Evolutionary conservation across 2,329 filamentous ascomycete genomes (phyloP).

Genomic region (Fusarium agapanthi): DNA sequence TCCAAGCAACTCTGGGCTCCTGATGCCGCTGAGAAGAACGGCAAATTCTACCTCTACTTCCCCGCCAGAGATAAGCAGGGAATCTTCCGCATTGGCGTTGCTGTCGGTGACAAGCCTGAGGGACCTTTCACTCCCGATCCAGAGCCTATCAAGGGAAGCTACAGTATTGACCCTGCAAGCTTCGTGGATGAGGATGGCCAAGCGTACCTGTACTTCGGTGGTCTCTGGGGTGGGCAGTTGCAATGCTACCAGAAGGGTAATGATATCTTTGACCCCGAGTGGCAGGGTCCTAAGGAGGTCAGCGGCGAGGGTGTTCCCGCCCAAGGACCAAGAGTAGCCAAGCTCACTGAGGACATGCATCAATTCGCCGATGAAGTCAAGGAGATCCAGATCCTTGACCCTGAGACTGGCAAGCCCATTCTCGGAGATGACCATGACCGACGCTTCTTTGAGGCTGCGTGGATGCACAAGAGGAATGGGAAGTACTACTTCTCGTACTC

Average conservation of each 20-base stretch:
- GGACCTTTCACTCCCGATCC: constrained; percentile 76
- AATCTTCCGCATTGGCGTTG: constrained; percentile 80
- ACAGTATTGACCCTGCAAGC: constrained; percentile 78
- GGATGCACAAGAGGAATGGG: constrained; percentile 77
- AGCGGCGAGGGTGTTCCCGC: constrained; percentile 63
- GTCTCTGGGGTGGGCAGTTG: constrained; percentile 82
- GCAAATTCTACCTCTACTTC: constrained; percentile 79
- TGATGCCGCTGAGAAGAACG: constrained; percentile 74
- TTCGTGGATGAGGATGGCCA: constrained; percentile 69
- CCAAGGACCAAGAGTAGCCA: constrained; percentile 72
- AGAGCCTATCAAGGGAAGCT: constrained; percentile 72
- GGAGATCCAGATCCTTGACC: constrained; percentile 71
- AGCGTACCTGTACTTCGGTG: constrained; percentile 72
- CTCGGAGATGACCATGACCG: constrained; percentile 74
- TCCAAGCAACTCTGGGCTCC: constrained; percentile 84
- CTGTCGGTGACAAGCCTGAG: constrained; percentile 68
- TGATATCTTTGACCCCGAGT: constrained; percentile 62
- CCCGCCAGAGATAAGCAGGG: constrained; percentile 75
- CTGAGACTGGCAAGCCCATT: constrained; percentile 67
- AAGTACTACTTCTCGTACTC: constrained; percentile 82
- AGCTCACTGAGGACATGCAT: constrained; percentile 71
- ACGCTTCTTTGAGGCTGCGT: constrained; percentile 83
- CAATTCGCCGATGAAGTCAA: constrained; percentile 63
- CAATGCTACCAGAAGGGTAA: constrained; percentile 74
- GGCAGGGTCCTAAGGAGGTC: constrained; percentile 68